phyloP scores from a whole-genome alignment of 2,329 filamentous ascomycete species.

The Ophiostoma fasciatum region DNA sequence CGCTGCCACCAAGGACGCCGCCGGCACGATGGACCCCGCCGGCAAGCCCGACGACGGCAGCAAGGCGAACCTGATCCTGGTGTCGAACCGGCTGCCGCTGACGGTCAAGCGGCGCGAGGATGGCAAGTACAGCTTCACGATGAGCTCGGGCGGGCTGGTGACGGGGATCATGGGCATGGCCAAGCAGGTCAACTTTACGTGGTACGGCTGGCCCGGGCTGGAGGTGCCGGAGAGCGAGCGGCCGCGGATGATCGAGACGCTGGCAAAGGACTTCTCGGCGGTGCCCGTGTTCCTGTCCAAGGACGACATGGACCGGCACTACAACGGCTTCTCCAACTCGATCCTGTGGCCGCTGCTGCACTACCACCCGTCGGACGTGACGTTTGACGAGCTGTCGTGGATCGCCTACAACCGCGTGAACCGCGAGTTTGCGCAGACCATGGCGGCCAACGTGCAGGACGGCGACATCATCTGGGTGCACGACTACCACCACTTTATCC shows the following conservation, averaged over 20 bases:
- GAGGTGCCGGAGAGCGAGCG: slow-evolving; percentile 81
- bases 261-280: slow-evolving; percentile 79
- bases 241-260: slow-evolving; percentile 53
- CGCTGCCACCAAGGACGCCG: no score
- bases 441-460: slow-evolving; percentile 77
- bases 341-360: slow-evolving; percentile 98
- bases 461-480: slow-evolving; percentile 96
- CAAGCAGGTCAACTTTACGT: slow-evolving; percentile 89
- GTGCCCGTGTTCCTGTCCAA: slow-evolving; percentile 89
- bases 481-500: slow-evolving; percentile 95
- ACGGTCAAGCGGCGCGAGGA: slow-evolving; percentile 91
- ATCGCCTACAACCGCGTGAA: slow-evolving; percentile 87
- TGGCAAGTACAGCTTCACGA: slow-evolving; percentile 83
- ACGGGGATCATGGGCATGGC: slow-evolving; percentile 82
- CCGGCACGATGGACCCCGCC: no score
- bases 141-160: slow-evolving; percentile 93
- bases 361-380: slow-evolving; percentile 97
- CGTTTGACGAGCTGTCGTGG: slow-evolving; percentile 93
- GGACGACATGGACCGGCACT: slow-evolving; percentile 85
- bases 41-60: no score
- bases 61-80: slow-evolving; percentile 31
- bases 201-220: slow-evolving; percentile 96
- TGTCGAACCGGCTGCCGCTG: slow-evolving; percentile 90
- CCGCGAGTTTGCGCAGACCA: slow-evolving; percentile 74
- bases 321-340: slow-evolving; percentile 96